Conservation (phyloP, 2,329 filamentous ascomycete genomes). For the Diaporthe ampelina region DNA sequence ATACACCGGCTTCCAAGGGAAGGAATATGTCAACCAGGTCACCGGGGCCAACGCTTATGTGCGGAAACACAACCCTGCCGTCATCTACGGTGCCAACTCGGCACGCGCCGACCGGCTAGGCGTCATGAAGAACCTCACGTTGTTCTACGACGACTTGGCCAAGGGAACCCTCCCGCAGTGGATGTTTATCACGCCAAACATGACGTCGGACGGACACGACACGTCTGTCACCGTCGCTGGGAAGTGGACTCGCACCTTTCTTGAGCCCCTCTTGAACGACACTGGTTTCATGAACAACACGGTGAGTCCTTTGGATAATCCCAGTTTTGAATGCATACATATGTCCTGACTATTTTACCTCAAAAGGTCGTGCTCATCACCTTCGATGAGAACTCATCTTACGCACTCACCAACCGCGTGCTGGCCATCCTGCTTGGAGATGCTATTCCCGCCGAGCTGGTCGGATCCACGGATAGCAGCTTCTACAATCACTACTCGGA, state of each 20-base stretch:
- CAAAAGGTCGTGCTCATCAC: constrained; percentile 74
- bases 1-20: constrained; percentile 79
- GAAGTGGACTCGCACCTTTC: constrained; percentile 75
- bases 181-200: constrained; percentile 80
- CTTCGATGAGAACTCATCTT: constrained; percentile 84
- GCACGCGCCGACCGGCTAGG: constrained; percentile 70
- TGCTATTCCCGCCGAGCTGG: constrained; percentile 73
- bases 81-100: constrained; percentile 77
- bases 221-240: constrained; percentile 78
- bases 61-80: constrained; percentile 81
- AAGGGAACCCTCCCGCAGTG: constrained; percentile 77
- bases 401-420: constrained; percentile 76
- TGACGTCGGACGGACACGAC: constrained; percentile 84
- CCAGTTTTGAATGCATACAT: too few relatives aligned
- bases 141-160: constrained; percentile 77
- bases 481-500: constrained; percentile 83
- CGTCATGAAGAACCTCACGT: constrained; percentile 80
- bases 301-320: neutral
- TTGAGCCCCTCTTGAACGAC: constrained; percentile 78
- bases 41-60: constrained; percentile 82
- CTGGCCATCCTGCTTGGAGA: constrained; percentile 81
- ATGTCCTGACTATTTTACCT: constrained; percentile 59
- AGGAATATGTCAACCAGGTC: constrained; percentile 72
- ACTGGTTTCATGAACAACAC: constrained; percentile 74
- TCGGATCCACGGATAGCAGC: constrained; percentile 76